Percentiles rank a stretch among this genome's conserved stretches.
phyloP scores from a whole-genome alignment of 441 rosid genomes.

The Bocquillonia castaneifolia region DNA sequence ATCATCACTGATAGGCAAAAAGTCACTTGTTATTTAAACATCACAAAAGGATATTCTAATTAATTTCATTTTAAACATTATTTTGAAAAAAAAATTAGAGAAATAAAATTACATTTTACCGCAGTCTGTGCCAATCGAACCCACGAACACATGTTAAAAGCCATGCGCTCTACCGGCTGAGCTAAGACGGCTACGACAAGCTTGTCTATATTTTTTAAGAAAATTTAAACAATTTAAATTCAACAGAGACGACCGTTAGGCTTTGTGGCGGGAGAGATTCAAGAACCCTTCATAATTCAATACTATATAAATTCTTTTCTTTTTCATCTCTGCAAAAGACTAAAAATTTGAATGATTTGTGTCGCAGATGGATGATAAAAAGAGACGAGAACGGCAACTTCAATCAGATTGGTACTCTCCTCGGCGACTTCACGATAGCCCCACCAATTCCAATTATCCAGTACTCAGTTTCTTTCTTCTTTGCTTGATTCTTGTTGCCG shows the following conservation, averaged over 20 bases:
- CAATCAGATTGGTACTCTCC: constrained; percentile 49
- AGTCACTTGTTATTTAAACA: too few species aligned
- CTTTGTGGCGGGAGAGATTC: constrained; percentile 24
- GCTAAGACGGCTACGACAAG: constrained; percentile 17
- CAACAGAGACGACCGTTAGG: constrained; percentile 25
- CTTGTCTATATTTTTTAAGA: too few species aligned
- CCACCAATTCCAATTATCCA: constrained; percentile 33
- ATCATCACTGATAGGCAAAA: too few species aligned
- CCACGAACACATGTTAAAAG: constrained; percentile 16
- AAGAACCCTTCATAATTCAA: too few species aligned
- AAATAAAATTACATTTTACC: neutral
- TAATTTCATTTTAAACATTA: too few species aligned
- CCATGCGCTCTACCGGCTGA: constrained; percentile 14
- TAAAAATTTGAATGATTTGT: too few species aligned
- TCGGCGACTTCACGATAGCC: constrained; percentile 37
- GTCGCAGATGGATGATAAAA: constrained; percentile 28
- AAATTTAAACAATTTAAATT: too few species aligned
- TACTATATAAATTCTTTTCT: too few species aligned
- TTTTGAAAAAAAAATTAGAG: too few species aligned
- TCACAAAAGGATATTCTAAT: too few species aligned
- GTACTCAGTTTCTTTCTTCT: constrained; percentile 16
- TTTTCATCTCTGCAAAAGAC: too few species aligned
- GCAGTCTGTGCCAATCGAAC: constrained; percentile 15
- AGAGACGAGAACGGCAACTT: neutral
- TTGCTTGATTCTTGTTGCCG: neutral